phyloP scores from a whole-genome alignment of 108 stramenopile species.

The Fragilaria crotonensis region DNA sequence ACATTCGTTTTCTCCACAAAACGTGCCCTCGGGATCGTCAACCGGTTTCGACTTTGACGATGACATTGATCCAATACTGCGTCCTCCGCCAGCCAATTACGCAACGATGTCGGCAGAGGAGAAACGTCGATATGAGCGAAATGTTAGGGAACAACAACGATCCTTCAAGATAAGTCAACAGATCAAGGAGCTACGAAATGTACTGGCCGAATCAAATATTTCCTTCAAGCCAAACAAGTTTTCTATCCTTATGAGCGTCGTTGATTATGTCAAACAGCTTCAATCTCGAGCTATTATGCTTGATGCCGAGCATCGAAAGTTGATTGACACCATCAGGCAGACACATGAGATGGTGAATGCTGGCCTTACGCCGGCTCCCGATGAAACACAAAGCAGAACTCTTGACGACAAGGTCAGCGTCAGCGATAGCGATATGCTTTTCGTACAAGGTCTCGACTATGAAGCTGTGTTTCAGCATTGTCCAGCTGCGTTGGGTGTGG shows the following conservation, averaged over 20 bases:
- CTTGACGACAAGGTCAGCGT: not conserved
- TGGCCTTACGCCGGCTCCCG: not conserved
- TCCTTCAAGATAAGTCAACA: slow-evolving; percentile 68
- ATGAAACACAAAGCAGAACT: not conserved
- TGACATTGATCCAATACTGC: not conserved
- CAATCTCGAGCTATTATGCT: slow-evolving; percentile 55
- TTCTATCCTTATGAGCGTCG: slow-evolving; percentile 72
- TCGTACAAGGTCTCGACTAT: slow-evolving; percentile 75
- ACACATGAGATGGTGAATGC: slow-evolving; percentile 46
- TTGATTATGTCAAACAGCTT: slow-evolving; percentile 72
- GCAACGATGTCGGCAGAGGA: slow-evolving; percentile 48
- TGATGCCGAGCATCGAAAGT: slow-evolving; percentile 65
- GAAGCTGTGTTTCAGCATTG: slow-evolving; percentile 61
- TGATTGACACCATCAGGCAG: slow-evolving; percentile 53
- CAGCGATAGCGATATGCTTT: slow-evolving; percentile 28
- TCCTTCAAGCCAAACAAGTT: slow-evolving; percentile 82
- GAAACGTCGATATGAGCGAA: slow-evolving; percentile 67
- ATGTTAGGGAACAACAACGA: slow-evolving; percentile 82
- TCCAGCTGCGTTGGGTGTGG: slow-evolving; percentile 63
- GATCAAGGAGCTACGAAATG: slow-evolving; percentile 67
- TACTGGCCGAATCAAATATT: slow-evolving; percentile 62
- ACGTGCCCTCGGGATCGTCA: not conserved
- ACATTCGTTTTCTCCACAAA: slow-evolving; percentile 5
- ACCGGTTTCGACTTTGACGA: not conserved
- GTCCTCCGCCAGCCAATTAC: slow-evolving; percentile 11